Base-by-base conservation (phyloP, 2,329 filamentous ascomycete species). In the Venturiaceae sp. region DNA sequence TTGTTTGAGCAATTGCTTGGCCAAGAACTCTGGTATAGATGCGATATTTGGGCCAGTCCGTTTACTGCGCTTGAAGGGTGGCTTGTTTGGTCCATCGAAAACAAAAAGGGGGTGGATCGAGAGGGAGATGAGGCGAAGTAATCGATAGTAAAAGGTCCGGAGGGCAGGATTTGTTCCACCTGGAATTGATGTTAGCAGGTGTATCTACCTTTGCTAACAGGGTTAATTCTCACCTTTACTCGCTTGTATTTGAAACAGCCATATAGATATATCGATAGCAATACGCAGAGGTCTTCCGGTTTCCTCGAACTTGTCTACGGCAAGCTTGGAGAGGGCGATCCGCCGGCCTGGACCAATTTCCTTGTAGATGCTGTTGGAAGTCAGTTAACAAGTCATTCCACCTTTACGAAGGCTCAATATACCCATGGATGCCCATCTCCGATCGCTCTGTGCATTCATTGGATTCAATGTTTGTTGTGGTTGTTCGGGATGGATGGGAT, bases 261-360 rank as follows among this genome's bases (percentile, higher is more conserved):
- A 99, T 68, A 99, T 97, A 2, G 91, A 90, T 64, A 95, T 88
- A 69, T 99, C 94, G 63, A 99, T 88, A 39, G 94, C 94, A 52
- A 99, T 79, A 41, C 92, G 86, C 41, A 97, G 77, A 0, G 92
- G 92, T 1, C 86, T 81, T 26, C 82, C 80, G 11, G 83, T 84
- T 57, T 80, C 73, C 66, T 90, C 83, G 63, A 95, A 82, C 64
- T 89, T 86, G 53, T 91, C 83, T 50, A 91, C 80, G 32, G 92
- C 87, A 55, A 97, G 80, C 68, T 90, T 95, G 34, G 88, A 84
- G 9, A 99, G 80, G 19, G 94, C 87, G 58, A 95, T 79, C 60
- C 92, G 83, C 67, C 87, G 80, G 58, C 91, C 90, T 8, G 85
- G 76, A 41, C 92, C 92, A 64, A 99, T 88, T 71, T 96, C 90